These are phyloP conservation scores for Gilbertella persicaria DNA, from an alignment of 371 early-diverging fungal species.

Conservation along the genomic window DNA sequence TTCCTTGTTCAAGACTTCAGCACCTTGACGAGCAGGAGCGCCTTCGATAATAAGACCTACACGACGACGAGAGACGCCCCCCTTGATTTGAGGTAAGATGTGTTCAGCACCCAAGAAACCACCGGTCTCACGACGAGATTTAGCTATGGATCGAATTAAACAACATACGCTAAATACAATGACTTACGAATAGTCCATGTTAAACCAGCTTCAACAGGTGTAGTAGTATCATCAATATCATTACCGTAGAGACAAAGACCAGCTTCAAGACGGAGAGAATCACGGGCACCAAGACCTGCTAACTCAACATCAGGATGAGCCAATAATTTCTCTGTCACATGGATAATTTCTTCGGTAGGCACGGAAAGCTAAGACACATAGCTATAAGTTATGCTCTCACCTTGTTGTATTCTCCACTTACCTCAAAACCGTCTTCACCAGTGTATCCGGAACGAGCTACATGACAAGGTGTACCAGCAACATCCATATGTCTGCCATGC, in stretches of 20 bases:
- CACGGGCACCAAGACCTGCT: conserved; percentile 96
- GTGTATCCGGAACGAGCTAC: conserved; percentile 97
- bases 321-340: conserved; percentile 73
- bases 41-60: conserved; percentile 91
- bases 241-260: conserved; percentile 97
- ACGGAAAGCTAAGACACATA: conserved; percentile 73
- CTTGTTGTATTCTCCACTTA: conserved; percentile 25
- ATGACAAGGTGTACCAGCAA: conserved; percentile 83
- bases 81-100: conserved; percentile 86
- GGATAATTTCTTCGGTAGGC: conserved; percentile 65
- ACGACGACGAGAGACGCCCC: conserved; percentile 79
- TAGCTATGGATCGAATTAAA: conserved; percentile 45
- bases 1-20: conserved; percentile 67
- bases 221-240: conserved; percentile 90
- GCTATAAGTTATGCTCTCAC: no score
- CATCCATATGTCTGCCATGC: conserved; percentile 73
- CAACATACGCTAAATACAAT: not conserved
- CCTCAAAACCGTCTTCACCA: conserved; percentile 99
- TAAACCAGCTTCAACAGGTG: conserved; percentile 93
- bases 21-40: conserved; percentile 93
- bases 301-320: conserved; percentile 80
- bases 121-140: conserved; percentile 87
- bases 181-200: conserved; percentile 91
- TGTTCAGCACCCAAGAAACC: conserved; percentile 93
- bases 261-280: conserved; percentile 94